Conservation (phyloP, 306 rosid species). For the Dalbergia cochinchinensis region DNA sequence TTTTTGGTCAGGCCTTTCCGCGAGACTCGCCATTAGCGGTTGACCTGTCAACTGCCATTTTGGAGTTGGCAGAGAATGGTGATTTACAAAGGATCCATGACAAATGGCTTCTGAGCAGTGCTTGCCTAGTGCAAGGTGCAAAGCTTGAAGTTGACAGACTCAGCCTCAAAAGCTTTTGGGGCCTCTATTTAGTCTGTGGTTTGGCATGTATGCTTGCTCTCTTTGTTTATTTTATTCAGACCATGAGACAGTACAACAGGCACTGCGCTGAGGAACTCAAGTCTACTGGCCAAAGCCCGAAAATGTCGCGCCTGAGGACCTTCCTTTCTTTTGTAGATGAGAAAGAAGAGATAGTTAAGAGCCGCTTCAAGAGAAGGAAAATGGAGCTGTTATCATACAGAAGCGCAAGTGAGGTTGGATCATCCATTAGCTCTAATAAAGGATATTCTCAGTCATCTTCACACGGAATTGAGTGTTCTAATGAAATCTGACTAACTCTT, state of each 20-base stretch:
- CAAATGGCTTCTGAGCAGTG: slow-evolving; percentile 84
- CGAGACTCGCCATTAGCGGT: slow-evolving; percentile 90
- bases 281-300: slow-evolving; percentile 49
- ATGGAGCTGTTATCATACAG: slow-evolving; percentile 60
- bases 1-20: slow-evolving; percentile 75
- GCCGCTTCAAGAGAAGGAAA: slow-evolving; percentile 66
- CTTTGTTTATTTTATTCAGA: slow-evolving; percentile 62
- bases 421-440: slow-evolving; percentile 50
- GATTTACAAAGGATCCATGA: slow-evolving; percentile 96
- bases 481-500: slow-evolving; percentile 35
- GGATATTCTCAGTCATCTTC: slow-evolving; percentile 44
- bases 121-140: slow-evolving; percentile 76
- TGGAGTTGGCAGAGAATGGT: slow-evolving; percentile 84
- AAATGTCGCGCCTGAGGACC: slow-evolving; percentile 58
- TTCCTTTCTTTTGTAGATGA: slow-evolving; percentile 82
- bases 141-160: slow-evolving; percentile 85
- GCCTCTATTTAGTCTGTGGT: slow-evolving; percentile 78
- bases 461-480: slow-evolving; percentile 39
- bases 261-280: slow-evolving; percentile 52
- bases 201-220: slow-evolving; percentile 82
- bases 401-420: slow-evolving; percentile 56
- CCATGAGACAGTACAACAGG: slow-evolving; percentile 68
- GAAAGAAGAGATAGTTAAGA: slow-evolving; percentile 65
- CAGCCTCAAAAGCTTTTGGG: slow-evolving; percentile 83
- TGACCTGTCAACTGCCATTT: slow-evolving; percentile 86